Evolutionary conservation across 331 rosid genomes (phyloP).

Genomic region (Spiraea crenata): DNA sequence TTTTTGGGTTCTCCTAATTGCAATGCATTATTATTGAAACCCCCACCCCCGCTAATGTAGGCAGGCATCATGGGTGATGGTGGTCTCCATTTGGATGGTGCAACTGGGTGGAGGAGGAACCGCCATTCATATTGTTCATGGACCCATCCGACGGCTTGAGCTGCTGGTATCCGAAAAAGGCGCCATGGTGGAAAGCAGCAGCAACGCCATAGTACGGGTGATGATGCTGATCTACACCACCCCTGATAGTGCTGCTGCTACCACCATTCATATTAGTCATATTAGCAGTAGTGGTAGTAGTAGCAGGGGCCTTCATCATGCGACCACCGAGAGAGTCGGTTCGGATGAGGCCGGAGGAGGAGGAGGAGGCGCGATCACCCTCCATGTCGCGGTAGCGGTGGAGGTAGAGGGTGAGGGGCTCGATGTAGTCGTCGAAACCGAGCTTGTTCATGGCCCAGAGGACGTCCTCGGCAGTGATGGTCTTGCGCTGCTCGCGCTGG

Average conservation of each 20-base stretch:
- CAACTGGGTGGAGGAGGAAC: no score
- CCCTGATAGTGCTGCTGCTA: not conserved
- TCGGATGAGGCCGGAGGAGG: constrained; percentile 35
- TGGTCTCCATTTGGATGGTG: no score
- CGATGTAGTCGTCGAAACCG: constrained; percentile 82
- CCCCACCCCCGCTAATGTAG: no score
- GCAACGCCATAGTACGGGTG: constrained; percentile 35
- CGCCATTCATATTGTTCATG: no score
- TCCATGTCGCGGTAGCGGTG: constrained; percentile 80
- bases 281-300: no score
- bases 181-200: constrained; percentile 27
- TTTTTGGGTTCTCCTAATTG: no score
- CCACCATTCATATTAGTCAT: not conserved
- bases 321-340: constrained; percentile 23
- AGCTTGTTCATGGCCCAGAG: constrained; percentile 93
- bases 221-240: constrained; percentile 1
- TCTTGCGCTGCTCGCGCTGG: constrained; percentile 85
- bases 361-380: constrained; percentile 54
- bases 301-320: constrained; percentile 26
- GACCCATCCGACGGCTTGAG: constrained; percentile 22
- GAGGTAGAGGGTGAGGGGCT: constrained; percentile 72
- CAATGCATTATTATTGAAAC: no score
- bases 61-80: no score
- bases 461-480: constrained; percentile 82
- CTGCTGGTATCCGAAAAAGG: constrained; percentile 28